Evolutionary conservation across 2,329 filamentous ascomycete species (phyloP), one percentile per base, ranked within the genome.

Genomic region (Niveomyces coronatus): DNA sequence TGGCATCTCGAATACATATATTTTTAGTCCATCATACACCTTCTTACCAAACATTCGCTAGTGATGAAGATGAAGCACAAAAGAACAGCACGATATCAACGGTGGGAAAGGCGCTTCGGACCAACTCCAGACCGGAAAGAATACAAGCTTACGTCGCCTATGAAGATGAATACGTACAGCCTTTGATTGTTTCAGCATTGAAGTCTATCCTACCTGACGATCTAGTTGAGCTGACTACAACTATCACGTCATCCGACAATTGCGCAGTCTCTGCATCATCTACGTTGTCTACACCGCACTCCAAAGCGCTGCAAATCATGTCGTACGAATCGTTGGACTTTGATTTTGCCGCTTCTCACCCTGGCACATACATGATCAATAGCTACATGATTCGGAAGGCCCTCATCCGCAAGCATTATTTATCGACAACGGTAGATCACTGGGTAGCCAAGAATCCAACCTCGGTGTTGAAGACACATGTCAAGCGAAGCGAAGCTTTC

Each of bases 361-460:
- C 31, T 3, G 62, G 60, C 0, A 76, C 74, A 0, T 76, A 72
- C 9, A 67, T 94, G 2, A 70, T 85, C 49, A 96, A 95, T 61
- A 85, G 85, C 53, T 96, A 95, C 60, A 74, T 95, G 54, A 93
- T 96, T 56, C 83, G 91, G 52, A 96, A 96, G 66, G 91, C 91
- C 0, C 69, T 98, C 15, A 96, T 96, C 50, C 77, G 91, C 42
- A 98, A 98, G 61, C 91, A 98, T 58, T 96, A 91, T 56, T 72
- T 98, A 3, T 81, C 82, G 4, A 76, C 79, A 15, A 95, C 88
- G 0, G 75, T 94, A 16, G 74, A 83, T 32, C 81, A 84, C 54
- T 96, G 88, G 86, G 67, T 84, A 5, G 77, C 80, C 27, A 98
- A 98, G 59, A 71, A 91, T 49, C 86, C 89, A 0, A 60, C 69